Conservation (phyloP, 2,329 filamentous ascomycete species). For the Conoideocrella luteorostrata region DNA sequence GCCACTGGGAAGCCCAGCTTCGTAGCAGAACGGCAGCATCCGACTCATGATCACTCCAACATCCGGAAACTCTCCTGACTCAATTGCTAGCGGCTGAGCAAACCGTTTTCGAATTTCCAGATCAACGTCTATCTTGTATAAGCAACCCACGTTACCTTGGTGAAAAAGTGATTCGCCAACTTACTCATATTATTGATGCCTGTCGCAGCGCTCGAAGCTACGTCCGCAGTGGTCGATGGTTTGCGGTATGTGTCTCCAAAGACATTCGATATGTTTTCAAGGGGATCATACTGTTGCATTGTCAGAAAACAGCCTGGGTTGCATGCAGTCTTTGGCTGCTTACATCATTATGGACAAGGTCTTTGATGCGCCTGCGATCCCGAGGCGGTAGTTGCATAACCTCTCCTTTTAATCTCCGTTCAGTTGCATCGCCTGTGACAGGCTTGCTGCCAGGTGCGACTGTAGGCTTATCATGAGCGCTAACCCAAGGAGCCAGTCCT, state of each 20-base stretch:
- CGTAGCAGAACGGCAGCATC: slow-evolving; percentile 64
- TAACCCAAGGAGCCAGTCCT: slow-evolving; percentile 64
- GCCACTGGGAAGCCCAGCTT: slow-evolving; percentile 54
- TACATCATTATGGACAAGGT: slow-evolving; percentile 56
- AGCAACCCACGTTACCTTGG: slow-evolving; percentile 8
- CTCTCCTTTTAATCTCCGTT: slow-evolving; percentile 60
- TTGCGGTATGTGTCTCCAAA: slow-evolving; percentile 46
- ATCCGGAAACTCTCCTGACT: slow-evolving; percentile 65
- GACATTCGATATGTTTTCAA: slow-evolving; percentile 45
- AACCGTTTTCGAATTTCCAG: slow-evolving; percentile 62
- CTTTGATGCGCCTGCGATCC: slow-evolving; percentile 61
- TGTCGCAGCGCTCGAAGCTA: slow-evolving; percentile 59
- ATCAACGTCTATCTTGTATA: slow-evolving; percentile 48
- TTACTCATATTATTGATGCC: slow-evolving; percentile 76
- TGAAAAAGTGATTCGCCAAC: slow-evolving; percentile 21
- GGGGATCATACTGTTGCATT: slow-evolving; percentile 42
- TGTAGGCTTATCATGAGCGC: slow-evolving; percentile 61
- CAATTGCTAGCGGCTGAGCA: slow-evolving; percentile 55
- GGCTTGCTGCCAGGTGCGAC: slow-evolving; percentile 53
- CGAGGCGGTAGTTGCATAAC: slow-evolving; percentile 64
- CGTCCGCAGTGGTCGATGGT: slow-evolving; percentile 45
- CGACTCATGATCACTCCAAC: slow-evolving; percentile 54
- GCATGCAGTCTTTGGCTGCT: background rate
- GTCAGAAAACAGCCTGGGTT: slow-evolving; percentile 11
- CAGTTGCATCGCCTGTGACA: slow-evolving; percentile 57